Base-by-base conservation (phyloP, 2,329 filamentous ascomycete species). In the Pestalotiopsis sp. region DNA sequence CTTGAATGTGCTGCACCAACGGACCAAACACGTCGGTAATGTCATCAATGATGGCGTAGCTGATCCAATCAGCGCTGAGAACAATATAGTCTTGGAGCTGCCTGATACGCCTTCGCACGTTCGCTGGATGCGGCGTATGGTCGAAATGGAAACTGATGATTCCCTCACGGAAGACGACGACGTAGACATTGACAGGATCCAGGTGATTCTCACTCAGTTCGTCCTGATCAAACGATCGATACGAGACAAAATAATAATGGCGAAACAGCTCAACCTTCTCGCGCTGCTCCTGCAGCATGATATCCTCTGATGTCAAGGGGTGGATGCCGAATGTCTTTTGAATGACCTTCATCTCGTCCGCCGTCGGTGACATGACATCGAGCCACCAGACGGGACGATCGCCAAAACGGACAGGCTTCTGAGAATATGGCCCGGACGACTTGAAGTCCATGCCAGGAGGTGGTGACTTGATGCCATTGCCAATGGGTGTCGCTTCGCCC, bases 161-260 rank as follows among this genome's bases (percentile, higher is more conserved):
- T 26, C 96, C 96, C 78, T 98, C 94, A 13, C 94, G 89, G 83
- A 99, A 99, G 10, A 99, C 96, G 9, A 98, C 92, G 44, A 98
- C 92, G 75, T 98, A 99, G 87, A 99, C 94, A 80, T 98, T 97
- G 75, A 99, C 92, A 0, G 96, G 95, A 74, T 98, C 94, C 59
- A 99, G 86, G 77, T 97, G 97, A 76, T 97, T 91, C 67, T 96
- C 93, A 77, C 91, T 97, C 73, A 91, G 91, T 69, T 90, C 89
- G 76, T 99, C 96, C 78, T 98, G 96, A 77, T 99, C 96, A 76
- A 99, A 99, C 0, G 94, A 97, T 17, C 96, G 92, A 79, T 99
- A 99, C 78, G 97, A 98, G 81, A 99, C 93, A 75, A 99, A 98
- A 80, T 99, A 99, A 82, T 99, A 99, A 78, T 97, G 92, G 40